Evolutionary conservation across 1,139 yeast genomes (phyloP).

Genomic region (Kurtzmaniella quercitrusa): DNA sequence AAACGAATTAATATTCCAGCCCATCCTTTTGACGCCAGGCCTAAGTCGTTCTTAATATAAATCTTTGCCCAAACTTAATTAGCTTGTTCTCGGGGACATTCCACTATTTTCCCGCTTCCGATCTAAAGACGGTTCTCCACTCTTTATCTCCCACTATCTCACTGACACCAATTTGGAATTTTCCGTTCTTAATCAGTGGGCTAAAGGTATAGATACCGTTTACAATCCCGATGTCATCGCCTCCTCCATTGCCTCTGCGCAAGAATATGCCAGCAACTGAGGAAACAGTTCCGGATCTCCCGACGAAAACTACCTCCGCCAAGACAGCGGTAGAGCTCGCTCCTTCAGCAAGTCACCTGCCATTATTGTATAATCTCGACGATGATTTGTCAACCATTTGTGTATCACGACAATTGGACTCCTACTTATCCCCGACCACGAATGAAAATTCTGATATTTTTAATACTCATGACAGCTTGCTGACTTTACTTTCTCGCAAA

Average conservation of each 20-base stretch:
- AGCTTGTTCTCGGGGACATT: too few species aligned
- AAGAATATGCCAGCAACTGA: background rate
- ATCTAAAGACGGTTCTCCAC: background rate
- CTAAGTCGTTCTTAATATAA: too few species aligned
- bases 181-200: background rate
- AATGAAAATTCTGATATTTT: constrained; percentile 35
- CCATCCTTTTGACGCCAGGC: too few species aligned
- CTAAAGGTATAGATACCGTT: background rate
- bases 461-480: constrained; percentile 7
- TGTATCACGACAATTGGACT: constrained; percentile 31
- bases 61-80: too few species aligned
- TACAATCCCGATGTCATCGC: background rate
- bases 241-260: constrained; percentile 7
- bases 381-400: constrained; percentile 27
- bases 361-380: constrained; percentile 12
- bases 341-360: constrained; percentile 1
- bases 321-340: background rate
- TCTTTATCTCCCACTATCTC: background rate
- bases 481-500: background rate
- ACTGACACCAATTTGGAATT: background rate
- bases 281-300: constrained; percentile 1
- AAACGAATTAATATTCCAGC: too few species aligned
- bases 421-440: constrained; percentile 28
- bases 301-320: constrained; percentile 1
- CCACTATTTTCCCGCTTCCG: background rate